These are phyloP conservation scores for Yarrowia sp. DNA, from an alignment of 805 yeast species.

Conservation along the genomic window DNA sequence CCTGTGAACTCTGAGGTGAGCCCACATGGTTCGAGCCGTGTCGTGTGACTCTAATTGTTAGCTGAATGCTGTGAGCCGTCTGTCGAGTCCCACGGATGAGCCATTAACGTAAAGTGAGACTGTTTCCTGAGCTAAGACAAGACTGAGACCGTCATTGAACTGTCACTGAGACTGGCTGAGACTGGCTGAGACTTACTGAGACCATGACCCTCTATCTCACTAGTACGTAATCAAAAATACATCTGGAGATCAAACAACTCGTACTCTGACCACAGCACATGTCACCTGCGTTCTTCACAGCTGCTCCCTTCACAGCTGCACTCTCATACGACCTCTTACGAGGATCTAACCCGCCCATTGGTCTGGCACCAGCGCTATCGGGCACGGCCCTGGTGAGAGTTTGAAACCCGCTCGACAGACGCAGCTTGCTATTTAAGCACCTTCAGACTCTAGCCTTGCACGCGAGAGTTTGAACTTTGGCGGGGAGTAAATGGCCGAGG, in stretches of 20 bases:
- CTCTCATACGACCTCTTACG: not conserved
- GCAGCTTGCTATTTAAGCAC: not conserved
- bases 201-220: too few relatives aligned
- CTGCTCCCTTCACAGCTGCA: too few relatives aligned
- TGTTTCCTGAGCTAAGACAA: not conserved
- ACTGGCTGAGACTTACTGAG: too few relatives aligned
- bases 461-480: conserved; percentile 7
- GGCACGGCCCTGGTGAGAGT: conserved; percentile 25
- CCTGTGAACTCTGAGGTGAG: not conserved
- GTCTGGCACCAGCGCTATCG: not conserved
- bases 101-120: conserved; percentile 2
- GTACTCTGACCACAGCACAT: not conserved
- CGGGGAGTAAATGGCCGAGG: not conserved
- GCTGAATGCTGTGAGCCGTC: not conserved
- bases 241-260: too few relatives aligned
- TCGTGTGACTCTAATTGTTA: conserved; percentile 11
- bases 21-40: conserved; percentile 2
- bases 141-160: too few relatives aligned
- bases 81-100: not conserved
- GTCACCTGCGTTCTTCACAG: not conserved
- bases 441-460: not conserved
- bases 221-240: too few relatives aligned
- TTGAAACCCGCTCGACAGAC: not conserved
- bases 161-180: too few relatives aligned
- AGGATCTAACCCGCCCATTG: not conserved